A percentile compares a stretch with the other conserved stretches of the same genome.
phyloP scores from a whole-genome alignment of 176 grass and related monocot species.

The Otatea glauca region DNA sequence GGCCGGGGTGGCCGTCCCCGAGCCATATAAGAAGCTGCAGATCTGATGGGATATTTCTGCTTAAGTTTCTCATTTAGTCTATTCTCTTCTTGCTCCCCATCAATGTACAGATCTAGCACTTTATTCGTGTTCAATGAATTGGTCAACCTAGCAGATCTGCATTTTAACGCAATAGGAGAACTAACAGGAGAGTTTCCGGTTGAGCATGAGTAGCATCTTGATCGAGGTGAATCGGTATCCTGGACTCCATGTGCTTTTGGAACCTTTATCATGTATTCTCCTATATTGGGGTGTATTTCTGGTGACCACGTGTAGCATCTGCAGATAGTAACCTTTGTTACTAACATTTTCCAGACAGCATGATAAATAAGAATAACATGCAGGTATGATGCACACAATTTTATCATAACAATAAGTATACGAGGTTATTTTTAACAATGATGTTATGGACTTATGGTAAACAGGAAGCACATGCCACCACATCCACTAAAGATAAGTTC shows the following conservation, averaged over 20 bases:
- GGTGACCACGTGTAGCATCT: slow-evolving; percentile 51
- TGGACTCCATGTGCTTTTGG: slow-evolving; percentile 41
- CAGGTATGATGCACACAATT: not conserved
- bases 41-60: slow-evolving; percentile 38
- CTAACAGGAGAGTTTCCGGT: slow-evolving; percentile 56
- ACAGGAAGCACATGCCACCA: not conserved
- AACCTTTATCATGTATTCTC: slow-evolving; percentile 34
- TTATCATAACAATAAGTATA: not conserved
- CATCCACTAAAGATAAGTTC: too few species aligned
- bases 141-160: slow-evolving; percentile 48
- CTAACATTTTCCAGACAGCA: slow-evolving; percentile 32
- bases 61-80: slow-evolving; percentile 37
- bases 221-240: slow-evolving; percentile 53
- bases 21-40: slow-evolving; percentile 49
- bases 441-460: not conserved
- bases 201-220: slow-evolving; percentile 65
- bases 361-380: slow-evolving; percentile 11
- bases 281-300: slow-evolving; percentile 46
- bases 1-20: slow-evolving; percentile 51
- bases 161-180: slow-evolving; percentile 60
- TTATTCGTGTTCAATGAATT: slow-evolving; percentile 55
- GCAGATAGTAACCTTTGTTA: slow-evolving; percentile 42
- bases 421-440: not conserved
- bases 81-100: slow-evolving; percentile 51
- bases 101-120: slow-evolving; percentile 57